phyloP scores from a whole-genome alignment of 768 basidiomycete genomes.

The Mycena rosella region DNA sequence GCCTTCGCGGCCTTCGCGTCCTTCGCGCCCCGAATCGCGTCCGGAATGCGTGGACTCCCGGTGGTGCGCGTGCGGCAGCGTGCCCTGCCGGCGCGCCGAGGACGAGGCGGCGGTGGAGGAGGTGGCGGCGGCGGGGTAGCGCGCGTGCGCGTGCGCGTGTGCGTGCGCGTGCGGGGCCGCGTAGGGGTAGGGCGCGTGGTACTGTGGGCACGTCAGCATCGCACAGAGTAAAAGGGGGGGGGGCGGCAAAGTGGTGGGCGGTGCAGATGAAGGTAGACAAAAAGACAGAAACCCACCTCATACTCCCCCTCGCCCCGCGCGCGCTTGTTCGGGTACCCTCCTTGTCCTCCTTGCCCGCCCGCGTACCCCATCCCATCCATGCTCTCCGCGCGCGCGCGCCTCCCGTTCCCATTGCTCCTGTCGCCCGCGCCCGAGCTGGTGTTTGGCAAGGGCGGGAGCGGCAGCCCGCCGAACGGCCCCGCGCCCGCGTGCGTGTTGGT shows the following conservation, averaged over 20 bases:
- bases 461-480: conserved; percentile 4
- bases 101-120: neutral
- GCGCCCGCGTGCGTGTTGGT: too few species aligned
- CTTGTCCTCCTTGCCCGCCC: neutral
- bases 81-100: neutral
- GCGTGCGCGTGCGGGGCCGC: too few species aligned
- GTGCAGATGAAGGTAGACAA: neutral
- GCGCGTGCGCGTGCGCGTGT: too few species aligned
- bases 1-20: neutral
- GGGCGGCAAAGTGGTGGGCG: too few species aligned
- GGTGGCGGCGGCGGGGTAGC: neutral
- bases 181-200: neutral
- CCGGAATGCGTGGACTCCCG: neutral
- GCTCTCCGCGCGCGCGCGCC: conserved; percentile 1
- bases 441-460: conserved; percentile 3
- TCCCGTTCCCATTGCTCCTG: neutral
- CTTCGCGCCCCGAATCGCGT: neutral
- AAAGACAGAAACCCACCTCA: conserved; percentile 23
- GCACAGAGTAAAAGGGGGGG: neutral
- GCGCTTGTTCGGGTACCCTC: conserved; percentile 16
- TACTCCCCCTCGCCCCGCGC: conserved; percentile 6
- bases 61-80: neutral
- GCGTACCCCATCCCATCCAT: neutral
- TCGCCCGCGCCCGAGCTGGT: neutral
- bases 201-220: neutral